Evolutionary conservation across 306 rosid species (phyloP), one percentile per base, ranked within the genome.

Genomic region (Malus sieversii): DNA sequence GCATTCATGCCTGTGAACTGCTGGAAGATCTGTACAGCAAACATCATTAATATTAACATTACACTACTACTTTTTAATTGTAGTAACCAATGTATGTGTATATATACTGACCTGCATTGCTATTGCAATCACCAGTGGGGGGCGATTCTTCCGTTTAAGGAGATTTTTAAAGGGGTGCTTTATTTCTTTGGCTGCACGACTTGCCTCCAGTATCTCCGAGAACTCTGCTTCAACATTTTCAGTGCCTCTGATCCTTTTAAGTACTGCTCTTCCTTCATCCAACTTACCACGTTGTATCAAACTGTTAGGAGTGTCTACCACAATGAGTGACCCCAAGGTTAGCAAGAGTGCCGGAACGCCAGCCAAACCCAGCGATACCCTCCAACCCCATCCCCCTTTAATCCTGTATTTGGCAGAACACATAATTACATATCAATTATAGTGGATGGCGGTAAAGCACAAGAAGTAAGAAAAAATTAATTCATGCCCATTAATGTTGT

Each of bases 361-460:
- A 1, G 91, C 95, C 73, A 94, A 57, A 22, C 98, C 97, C 53
- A 94, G 71, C 4, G 98, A 94, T 12, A 94, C 6, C 75, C 98
- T 85, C 98, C 98, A 91, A 11, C 98, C 98, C 98, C 98, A 91
- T 70, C 92, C 97, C 8, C 93, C 97, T 51, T 79, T 71, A 70
- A 70, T 30, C 19, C 29, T 74, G 60, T 61, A 13, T 74, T 48
- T 45, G 46, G 69, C 59, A 61, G n/a, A 74, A 6, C 51, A 16
- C 44, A 60, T 3, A 29, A 8, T 38, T 45, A 9, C 59, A 60
- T 3, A 19, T 42, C n/a, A 61, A 6, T 61, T 27, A 57, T 48
- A 73, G 57, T 40, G 9, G 46, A 44, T 27, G 60, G 29, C 11
- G 60, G 59, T 74, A 61, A 29, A 45, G 77, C 35, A 62, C 68